These are phyloP conservation scores for Delonix regia DNA, from an alignment of 306 rosid species.

Conservation along the genomic window DNA sequence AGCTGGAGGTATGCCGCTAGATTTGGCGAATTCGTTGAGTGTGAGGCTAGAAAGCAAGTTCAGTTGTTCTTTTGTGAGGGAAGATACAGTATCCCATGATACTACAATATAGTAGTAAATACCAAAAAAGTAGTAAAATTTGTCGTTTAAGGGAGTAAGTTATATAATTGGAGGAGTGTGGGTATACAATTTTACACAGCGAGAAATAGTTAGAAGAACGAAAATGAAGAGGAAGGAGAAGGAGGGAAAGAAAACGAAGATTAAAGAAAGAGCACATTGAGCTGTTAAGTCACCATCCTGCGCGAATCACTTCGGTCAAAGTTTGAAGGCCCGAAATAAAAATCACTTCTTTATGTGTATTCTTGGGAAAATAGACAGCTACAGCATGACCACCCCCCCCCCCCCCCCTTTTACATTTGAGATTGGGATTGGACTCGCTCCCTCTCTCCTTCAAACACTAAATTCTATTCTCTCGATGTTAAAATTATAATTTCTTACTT, in stretches of 20 bases:
- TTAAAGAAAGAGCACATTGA: constrained; percentile 46
- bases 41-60: constrained; percentile 38
- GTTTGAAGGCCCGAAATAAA: too few species aligned
- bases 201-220: constrained; percentile 25
- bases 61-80: constrained; percentile 14
- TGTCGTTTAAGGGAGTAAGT: background rate
- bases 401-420: too few species aligned
- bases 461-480: too few species aligned
- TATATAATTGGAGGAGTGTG: background rate
- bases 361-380: too few species aligned
- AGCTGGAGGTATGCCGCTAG: constrained; percentile 35
- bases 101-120: background rate
- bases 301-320: constrained; percentile 47
- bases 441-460: too few species aligned
- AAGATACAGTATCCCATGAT: background rate
- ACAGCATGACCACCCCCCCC: too few species aligned
- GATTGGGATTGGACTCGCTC: too few species aligned
- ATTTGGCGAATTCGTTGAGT: constrained; percentile 43
- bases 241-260: constrained; percentile 28
- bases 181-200: background rate
- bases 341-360: too few species aligned
- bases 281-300: too few species aligned
- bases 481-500: too few species aligned
- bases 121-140: background rate
- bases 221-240: constrained; percentile 32